Base-by-base conservation (phyloP, 163 green algal genomes). In the Scenedesmus sp. region DNA sequence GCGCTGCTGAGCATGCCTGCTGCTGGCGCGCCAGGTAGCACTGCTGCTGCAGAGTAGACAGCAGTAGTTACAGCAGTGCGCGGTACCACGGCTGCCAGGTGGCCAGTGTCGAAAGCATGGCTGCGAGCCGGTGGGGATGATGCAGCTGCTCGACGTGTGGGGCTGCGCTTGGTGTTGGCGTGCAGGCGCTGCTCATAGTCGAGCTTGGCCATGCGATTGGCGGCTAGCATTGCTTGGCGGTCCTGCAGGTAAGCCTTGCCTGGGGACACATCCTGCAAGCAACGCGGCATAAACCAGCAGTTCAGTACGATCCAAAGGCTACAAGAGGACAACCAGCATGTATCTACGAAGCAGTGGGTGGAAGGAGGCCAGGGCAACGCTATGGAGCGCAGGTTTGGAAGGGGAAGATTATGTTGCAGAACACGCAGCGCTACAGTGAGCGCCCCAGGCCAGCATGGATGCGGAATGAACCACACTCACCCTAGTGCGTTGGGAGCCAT, bases 181-280 rank as follows among this genome's bases (percentile, higher is more conserved):
- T 73, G 82, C 60, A 84, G 64, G 1, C 82, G 62, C 5, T 82
- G 34, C 23, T 92, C 88, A 67, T 85, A 92, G 9, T 82, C 18
- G 0, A 54, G 20, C 54, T 59, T 82, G 23, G 88, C 88, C 82
- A 84, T 62, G 46, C 85, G 56, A 82, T 92, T 92, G 23, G 81
- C 81, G 7, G 66, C 66, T 20, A 84, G n/a, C 52, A 92, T 10
- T 12, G 88, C 88, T 56, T 92, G 88, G 15, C 34, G 56, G 60
- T 92, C 88, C 52, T 88, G 52, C 20, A 92, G 26, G 81, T 85
- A 92, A 0, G 81, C 88, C n/a, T 82, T 84, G 59, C 88, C 88
- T 73, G 88, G 88, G 0, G 88, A 92, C 0, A 89, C 88, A 70
- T 88, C 88, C 88, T 92, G 82, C 52, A 59, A 76, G 15, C 56